These are phyloP conservation scores for Malassezia dermatis DNA, from an alignment of 1,284 basidiomycete genomes.

Conservation along the genomic window DNA sequence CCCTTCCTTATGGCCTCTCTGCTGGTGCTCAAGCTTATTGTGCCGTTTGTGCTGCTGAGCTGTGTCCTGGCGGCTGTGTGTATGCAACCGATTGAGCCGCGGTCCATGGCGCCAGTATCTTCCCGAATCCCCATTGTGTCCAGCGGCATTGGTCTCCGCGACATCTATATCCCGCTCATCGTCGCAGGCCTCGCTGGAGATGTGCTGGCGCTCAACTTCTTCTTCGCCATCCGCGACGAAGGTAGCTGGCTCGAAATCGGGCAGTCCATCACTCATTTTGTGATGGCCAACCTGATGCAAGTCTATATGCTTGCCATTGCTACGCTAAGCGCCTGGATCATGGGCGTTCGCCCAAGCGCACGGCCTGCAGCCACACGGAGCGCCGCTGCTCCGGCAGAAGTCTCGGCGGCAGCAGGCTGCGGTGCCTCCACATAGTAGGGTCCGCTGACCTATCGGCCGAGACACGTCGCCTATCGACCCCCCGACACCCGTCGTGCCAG, in stretches of 20 bases:
- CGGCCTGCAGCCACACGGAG: not conserved
- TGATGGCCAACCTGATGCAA: constrained; percentile 67
- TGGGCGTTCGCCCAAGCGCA: constrained; percentile 8
- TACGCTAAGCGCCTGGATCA: constrained; percentile 17
- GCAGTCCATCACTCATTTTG: constrained; percentile 76
- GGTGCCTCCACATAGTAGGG: not conserved
- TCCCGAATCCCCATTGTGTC: not conserved
- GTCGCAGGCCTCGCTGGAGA: constrained; percentile 34
- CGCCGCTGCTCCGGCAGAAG: not conserved
- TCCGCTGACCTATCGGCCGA: not conserved
- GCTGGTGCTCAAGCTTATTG: constrained; percentile 55
- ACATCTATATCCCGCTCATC: constrained; percentile 24
- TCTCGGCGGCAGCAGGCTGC: constrained; percentile 4
- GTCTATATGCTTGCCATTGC: constrained; percentile 55
- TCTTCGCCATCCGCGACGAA: constrained; percentile 69
- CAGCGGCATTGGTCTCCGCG: constrained; percentile 28
- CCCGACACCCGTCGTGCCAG: not conserved
- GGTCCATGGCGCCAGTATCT: constrained; percentile 8
- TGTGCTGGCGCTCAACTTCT: constrained; percentile 61
- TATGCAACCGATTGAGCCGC: not conserved
- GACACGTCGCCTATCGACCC: not conserved
- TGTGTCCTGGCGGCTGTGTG: constrained; percentile 52
- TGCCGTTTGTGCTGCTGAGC: constrained; percentile 58
- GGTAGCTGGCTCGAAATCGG: constrained; percentile 85
- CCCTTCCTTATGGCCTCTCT: constrained; percentile 66